Evolutionary conservation across 2,329 filamentous ascomycete species (phyloP).

Genomic region (Arthrobotrys iridis): DNA sequence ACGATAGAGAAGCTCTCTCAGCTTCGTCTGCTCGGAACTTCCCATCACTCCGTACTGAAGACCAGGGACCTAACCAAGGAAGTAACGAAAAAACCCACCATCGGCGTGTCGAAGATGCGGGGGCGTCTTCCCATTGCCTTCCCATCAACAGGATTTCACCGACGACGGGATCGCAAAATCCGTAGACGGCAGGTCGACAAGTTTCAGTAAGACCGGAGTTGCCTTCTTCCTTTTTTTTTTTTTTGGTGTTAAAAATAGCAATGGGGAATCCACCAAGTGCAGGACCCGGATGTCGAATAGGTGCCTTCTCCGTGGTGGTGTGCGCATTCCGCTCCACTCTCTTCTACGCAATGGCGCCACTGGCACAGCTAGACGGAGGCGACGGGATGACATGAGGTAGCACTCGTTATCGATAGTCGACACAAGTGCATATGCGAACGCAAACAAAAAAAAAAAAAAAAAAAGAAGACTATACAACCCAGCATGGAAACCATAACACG

Average conservation of each 20-base stretch:
- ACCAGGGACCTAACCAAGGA: background rate
- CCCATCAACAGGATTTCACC: background rate
- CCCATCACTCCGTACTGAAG: background rate
- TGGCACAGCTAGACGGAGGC: background rate
- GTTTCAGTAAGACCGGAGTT: slow-evolving; percentile 14
- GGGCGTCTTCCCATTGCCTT: background rate
- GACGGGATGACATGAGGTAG: slow-evolving; percentile 11
- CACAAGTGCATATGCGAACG: background rate
- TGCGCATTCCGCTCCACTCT: background rate
- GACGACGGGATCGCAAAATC: background rate
- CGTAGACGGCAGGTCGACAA: slow-evolving; percentile 34
- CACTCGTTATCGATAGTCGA: slow-evolving; percentile 3
- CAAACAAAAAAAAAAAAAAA: background rate
- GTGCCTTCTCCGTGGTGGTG: background rate
- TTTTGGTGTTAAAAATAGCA: slow-evolving; percentile 35
- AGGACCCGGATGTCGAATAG: slow-evolving; percentile 7
- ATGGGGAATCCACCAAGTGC: background rate
- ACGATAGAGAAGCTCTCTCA: no score
- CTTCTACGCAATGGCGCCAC: slow-evolving; percentile 4
- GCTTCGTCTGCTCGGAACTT: background rate
- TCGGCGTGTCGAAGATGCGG: background rate
- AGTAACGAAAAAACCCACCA: background rate
- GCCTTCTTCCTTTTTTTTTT: background rate
- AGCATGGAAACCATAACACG: slow-evolving; percentile 5
- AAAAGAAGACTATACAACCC: background rate